phyloP scores from a whole-genome alignment of 495 filamentous ascomycete species.

The Friedmanniomyces simplex region DNA sequence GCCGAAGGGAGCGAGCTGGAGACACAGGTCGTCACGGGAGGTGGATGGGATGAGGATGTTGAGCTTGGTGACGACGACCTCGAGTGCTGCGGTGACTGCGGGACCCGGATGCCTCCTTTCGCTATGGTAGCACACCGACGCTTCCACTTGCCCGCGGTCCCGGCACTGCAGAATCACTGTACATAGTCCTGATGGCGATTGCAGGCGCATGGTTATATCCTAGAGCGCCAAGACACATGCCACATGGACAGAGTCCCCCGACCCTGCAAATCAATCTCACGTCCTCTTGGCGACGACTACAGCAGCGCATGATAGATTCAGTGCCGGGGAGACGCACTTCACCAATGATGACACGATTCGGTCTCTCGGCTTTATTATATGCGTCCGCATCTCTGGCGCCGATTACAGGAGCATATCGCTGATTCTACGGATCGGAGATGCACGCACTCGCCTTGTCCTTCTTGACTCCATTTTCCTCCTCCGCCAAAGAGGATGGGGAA shows the following conservation, averaged over 20 bases:
- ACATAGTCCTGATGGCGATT: background rate
- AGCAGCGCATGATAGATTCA: background rate
- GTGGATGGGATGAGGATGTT: slow-evolving; percentile 24
- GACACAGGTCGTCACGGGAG: background rate
- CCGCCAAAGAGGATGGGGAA: too few species aligned
- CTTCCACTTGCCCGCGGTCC: slow-evolving; percentile 42
- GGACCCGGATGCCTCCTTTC: slow-evolving; percentile 56
- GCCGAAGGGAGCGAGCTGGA: slow-evolving; percentile 1
- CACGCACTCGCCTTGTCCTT: too few species aligned
- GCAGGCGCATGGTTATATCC: background rate
- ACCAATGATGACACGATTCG: background rate
- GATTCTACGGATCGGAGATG: too few species aligned
- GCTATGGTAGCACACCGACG: slow-evolving; percentile 61
- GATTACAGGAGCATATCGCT: too few species aligned
- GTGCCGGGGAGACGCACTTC: background rate
- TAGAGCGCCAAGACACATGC: too few species aligned
- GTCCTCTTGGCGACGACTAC: background rate
- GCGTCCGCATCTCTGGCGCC: too few species aligned
- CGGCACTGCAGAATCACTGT: too few species aligned
- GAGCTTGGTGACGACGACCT: slow-evolving; percentile 26
- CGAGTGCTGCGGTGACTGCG: slow-evolving; percentile 46
- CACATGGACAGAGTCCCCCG: background rate
- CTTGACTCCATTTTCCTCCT: too few species aligned
- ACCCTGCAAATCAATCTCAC: background rate
- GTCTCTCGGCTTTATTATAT: too few species aligned